Evolutionary conservation across 108 stramenopile species (phyloP), one percentile per base, ranked within the genome.

Genomic region (Skeletonema grethae): DNA sequence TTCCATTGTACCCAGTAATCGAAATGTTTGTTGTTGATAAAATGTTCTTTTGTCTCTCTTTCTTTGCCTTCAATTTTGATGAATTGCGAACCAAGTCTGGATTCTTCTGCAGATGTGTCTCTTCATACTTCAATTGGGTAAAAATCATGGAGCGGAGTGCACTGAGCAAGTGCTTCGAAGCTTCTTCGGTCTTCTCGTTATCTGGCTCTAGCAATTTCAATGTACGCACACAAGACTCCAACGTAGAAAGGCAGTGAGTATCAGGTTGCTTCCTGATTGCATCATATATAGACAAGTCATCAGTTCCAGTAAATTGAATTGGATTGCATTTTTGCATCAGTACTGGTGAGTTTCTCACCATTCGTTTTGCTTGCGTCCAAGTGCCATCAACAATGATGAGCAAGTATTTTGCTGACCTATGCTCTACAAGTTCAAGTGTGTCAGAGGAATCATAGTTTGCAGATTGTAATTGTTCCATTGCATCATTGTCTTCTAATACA

Each of bases 331-430:
- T 55, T 46, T 75, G 45, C 31, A 87, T 36, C 11, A 87, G 60
- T 7, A 56, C 57, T 5, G 84, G 84, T 10, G 87, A 87, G 20
- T 81, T 61, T n/a, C 76, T 65, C 11, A 79, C 61, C 82, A 87
- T 87, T 9, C 84, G 74, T 61, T 76, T 70, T 12, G 87, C 87
- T 74, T 87, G 79, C 7, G 84, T 75, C 87, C 87, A 87, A 24
- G 90, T 87, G 16, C 87, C 87, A 81, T 87, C 87, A 20, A 85
- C 63, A 3, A 85, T 58, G 24, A 84, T 84, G 12, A 84, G 62
- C 55, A 81, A 46, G 41, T 69, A 48, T 48, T 77, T 77, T 45
- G 41, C 16, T 32, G 59, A 11, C 28, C 11, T 12, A 24, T 39
- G n/a, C 53, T 34, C 48, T 8, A 0, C 1, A 7, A 5, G 30